A percentile compares a stretch with the other conserved stretches of the same genome.
Conservation (phyloP, 2,329 filamentous ascomycete genomes). For the Scedosporium minutisporum region DNA sequence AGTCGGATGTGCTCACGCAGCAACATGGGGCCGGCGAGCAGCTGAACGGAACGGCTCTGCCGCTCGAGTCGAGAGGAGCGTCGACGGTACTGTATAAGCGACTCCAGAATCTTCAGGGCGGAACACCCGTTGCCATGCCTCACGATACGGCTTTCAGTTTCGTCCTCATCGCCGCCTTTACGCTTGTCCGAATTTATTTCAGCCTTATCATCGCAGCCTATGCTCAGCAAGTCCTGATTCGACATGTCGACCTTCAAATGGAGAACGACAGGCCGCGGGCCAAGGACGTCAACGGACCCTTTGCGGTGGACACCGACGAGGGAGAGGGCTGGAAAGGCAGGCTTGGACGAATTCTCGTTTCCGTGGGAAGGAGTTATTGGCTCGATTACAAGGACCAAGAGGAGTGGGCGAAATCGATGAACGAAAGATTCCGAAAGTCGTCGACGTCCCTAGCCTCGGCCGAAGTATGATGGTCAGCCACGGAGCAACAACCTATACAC, state of each 20-base stretch:
- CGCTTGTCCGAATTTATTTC: constrained; percentile 72
- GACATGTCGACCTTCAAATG: constrained; percentile 33
- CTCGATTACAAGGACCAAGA: constrained; percentile 57
- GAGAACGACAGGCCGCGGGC: constrained; percentile 10
- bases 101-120: constrained; percentile 11
- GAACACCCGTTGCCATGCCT: constrained; percentile 16
- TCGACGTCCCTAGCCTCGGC: neutral
- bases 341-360: constrained; percentile 70
- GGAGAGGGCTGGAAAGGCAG: constrained; percentile 72
- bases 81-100: neutral
- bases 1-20: constrained; percentile 6
- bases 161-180: constrained; percentile 63
- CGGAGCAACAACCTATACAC: neutral
- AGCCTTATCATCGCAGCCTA: constrained; percentile 75
- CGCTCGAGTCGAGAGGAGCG: neutral
- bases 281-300: constrained; percentile 41
- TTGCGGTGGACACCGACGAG: constrained; percentile 58
- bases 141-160: constrained; percentile 67
- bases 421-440: constrained; percentile 11
- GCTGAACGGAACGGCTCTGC: neutral
- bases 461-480: neutral
- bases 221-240: constrained; percentile 65
- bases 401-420: constrained; percentile 50
- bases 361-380: constrained; percentile 70
- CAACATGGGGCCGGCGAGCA: neutral